Conservation (phyloP, 1,284 basidiomycete genomes). For the Hemileia vastatrix region DNA sequence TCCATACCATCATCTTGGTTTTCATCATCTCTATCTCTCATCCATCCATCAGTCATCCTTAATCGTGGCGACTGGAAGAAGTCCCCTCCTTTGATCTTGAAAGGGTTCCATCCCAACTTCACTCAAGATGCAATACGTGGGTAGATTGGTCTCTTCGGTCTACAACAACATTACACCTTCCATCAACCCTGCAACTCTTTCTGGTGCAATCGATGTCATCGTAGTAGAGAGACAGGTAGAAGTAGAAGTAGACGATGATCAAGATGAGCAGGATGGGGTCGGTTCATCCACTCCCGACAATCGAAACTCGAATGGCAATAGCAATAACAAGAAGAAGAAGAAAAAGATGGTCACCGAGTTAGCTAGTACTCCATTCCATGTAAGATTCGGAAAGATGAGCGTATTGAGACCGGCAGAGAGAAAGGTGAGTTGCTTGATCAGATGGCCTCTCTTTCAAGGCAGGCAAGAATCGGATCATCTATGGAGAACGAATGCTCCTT, state of each 20-base stretch:
- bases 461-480: background rate
- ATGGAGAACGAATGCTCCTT: background rate
- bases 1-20: too few species aligned
- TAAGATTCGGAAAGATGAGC: constrained; percentile 95
- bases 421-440: constrained; percentile 61
- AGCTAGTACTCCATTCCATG: constrained; percentile 91
- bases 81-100: too few species aligned
- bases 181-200: constrained; percentile 85
- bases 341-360: constrained; percentile 52
- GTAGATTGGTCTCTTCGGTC: constrained; percentile 41
- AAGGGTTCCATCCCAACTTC: background rate
- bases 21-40: too few species aligned
- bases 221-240: constrained; percentile 60
- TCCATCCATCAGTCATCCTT: too few species aligned
- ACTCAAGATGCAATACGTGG: constrained; percentile 42
- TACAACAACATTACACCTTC: constrained; percentile 45
- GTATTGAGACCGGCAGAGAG: constrained; percentile 88
- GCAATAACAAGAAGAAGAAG: constrained; percentile 25
- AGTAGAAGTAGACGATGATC: constrained; percentile 50
- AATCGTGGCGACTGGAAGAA: too few species aligned
- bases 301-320: too few species aligned
- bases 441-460: constrained; percentile 1
- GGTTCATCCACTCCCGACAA: constrained; percentile 13
- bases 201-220: constrained; percentile 93
- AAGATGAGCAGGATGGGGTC: constrained; percentile 21